A percentile compares a stretch with the other conserved stretches of the same genome.
phyloP scores from a whole-genome alignment of 2,329 filamentous ascomycete species.

The Basipetospora chlamydospora region DNA sequence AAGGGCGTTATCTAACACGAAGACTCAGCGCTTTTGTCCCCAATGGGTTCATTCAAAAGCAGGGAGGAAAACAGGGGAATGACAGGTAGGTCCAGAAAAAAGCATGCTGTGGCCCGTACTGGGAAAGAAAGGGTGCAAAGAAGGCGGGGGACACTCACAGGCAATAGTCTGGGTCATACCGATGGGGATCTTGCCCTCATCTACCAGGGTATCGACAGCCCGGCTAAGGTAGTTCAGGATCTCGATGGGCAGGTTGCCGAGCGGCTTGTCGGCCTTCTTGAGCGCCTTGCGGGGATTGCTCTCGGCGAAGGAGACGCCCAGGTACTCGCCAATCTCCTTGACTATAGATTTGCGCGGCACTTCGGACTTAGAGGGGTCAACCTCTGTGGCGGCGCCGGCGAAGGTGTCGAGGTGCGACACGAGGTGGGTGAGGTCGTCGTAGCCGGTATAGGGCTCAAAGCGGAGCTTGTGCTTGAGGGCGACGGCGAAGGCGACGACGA shows the following conservation, averaged over 20 bases:
- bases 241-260: slow-evolving; percentile 74
- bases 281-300: slow-evolving; percentile 66
- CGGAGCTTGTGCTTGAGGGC: slow-evolving; percentile 70
- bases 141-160: slow-evolving; percentile 20
- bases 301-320: slow-evolving; percentile 62
- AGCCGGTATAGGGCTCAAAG: slow-evolving; percentile 68
- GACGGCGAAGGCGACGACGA: slow-evolving; percentile 64
- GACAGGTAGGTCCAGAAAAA: neutral
- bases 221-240: slow-evolving; percentile 58
- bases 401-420: slow-evolving; percentile 64
- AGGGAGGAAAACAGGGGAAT: neutral
- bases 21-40: too few relatives aligned
- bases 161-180: slow-evolving; percentile 45
- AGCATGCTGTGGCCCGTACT: too few relatives aligned
- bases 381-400: slow-evolving; percentile 38
- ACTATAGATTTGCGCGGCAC: slow-evolving; percentile 33
- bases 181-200: slow-evolving; percentile 37
- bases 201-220: slow-evolving; percentile 48
- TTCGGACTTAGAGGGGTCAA: slow-evolving; percentile 18
- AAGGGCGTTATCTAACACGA: slow-evolving; percentile 35
- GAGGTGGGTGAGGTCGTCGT: slow-evolving; percentile 57
- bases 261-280: slow-evolving; percentile 56
- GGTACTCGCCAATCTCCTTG: slow-evolving; percentile 55
- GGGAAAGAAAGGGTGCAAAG: too few relatives aligned
- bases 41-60: too few relatives aligned